These are phyloP conservation scores for Diatrype stigma DNA, from an alignment of 2,329 filamentous ascomycete species.

Conservation along the genomic window DNA sequence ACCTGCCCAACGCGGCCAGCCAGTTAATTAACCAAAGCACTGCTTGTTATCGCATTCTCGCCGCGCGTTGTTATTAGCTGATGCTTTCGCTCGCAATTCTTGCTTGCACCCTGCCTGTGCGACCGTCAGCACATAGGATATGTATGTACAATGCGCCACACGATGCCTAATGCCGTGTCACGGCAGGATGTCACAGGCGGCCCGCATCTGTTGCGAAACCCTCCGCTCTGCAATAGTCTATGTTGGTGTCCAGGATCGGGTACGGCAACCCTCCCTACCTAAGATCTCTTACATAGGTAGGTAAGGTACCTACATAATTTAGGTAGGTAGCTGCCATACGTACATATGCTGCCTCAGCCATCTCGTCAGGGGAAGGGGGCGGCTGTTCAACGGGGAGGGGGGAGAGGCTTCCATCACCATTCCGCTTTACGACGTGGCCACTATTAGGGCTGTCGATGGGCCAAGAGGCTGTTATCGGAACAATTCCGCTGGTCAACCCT, in stretches of 20 bases:
- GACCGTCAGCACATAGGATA: neutral
- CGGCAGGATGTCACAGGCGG: neutral
- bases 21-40: neutral
- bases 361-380: no score
- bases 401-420: no score
- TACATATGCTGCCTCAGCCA: no score
- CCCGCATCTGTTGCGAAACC: neutral
- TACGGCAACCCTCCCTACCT: neutral
- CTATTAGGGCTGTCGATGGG: neutral
- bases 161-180: neutral
- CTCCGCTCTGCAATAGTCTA: neutral
- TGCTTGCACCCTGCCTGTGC: neutral
- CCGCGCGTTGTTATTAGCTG: neutral
- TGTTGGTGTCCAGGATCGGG: neutral
- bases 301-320: no score
- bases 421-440: no score
- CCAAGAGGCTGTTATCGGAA: neutral
- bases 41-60: neutral
- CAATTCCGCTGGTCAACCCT: neutral
- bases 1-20: neutral
- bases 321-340: no score
- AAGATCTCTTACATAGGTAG: neutral
- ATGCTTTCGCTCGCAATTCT: no score
- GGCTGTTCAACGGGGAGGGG: no score
- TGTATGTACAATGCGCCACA: neutral